Conservation (phyloP, 202 grass and related monocot species). For the Zizania palustris region DNA sequence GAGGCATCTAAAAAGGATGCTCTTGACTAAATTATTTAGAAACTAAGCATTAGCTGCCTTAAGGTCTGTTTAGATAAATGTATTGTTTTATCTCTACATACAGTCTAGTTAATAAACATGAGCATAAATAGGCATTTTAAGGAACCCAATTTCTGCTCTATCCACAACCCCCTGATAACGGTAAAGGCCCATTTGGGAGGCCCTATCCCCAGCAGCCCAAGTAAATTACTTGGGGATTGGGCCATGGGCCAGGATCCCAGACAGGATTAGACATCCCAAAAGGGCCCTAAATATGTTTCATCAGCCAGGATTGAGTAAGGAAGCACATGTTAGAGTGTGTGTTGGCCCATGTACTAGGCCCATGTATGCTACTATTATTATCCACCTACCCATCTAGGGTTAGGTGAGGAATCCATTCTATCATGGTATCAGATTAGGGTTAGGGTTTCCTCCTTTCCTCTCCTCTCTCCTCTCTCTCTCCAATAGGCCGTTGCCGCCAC, state of each 20-base stretch:
- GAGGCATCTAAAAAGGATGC: not conserved
- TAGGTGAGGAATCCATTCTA: too few relatives aligned
- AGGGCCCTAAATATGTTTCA: constrained; percentile 13
- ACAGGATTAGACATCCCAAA: not conserved
- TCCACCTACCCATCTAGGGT: too few relatives aligned
- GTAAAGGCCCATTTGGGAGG: not conserved
- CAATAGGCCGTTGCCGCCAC: too few relatives aligned
- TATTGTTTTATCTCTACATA: not conserved
- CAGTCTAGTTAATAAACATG: constrained; percentile 16
- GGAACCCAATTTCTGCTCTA: constrained; percentile 20
- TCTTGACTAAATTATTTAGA: not conserved
- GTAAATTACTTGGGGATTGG: not conserved
- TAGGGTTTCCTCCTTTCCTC: too few relatives aligned
- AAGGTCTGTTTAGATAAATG: too few relatives aligned
- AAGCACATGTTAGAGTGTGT: too few relatives aligned
- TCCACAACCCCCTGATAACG: constrained; percentile 5
- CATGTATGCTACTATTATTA: too few relatives aligned
- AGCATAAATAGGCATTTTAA: not conserved
- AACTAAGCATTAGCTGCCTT: not conserved
- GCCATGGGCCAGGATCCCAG: not conserved
- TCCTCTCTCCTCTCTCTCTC: too few relatives aligned
- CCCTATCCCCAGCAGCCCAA: not conserved
- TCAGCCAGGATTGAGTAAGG: not conserved
- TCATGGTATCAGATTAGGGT: too few relatives aligned
- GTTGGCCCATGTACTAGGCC: too few relatives aligned